Percentiles rank a stretch among this genome's conserved stretches.
Evolutionary conservation across 352 stramenopile genomes (phyloP).

Genomic region (Pseudoperonospora humuli): DNA sequence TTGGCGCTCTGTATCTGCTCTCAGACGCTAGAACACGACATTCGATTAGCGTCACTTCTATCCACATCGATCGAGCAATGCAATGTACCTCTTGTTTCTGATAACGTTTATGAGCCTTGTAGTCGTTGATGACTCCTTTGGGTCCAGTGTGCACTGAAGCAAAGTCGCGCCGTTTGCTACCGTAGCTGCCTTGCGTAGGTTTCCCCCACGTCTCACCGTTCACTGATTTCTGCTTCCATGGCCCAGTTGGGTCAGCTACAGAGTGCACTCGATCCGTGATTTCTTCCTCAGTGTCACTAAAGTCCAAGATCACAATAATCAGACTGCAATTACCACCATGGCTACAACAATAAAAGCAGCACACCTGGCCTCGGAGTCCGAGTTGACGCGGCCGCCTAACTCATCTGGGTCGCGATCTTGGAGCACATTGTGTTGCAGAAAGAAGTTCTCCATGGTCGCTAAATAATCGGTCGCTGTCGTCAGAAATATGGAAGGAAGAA

Average conservation of each 20-base stretch:
- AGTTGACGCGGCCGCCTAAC: conserved; percentile 38
- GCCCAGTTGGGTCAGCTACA: conserved; percentile 56
- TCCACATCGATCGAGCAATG: too few relatives aligned
- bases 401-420: conserved; percentile 70
- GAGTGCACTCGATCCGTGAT: conserved; percentile 56
- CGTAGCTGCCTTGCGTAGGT: conserved; percentile 16
- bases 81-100: conserved; percentile 45
- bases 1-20: conserved; percentile 43
- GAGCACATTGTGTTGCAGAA: conserved; percentile 64
- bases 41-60: too few relatives aligned
- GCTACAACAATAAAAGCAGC: neutral
- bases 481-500: conserved; percentile 18
- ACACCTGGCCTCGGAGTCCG: conserved; percentile 71
- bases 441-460: conserved; percentile 74
- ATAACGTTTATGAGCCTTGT: conserved; percentile 66
- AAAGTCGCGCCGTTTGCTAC: conserved; percentile 37
- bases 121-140: conserved; percentile 79
- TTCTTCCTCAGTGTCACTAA: conserved; percentile 41
- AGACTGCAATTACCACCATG: neutral
- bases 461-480: conserved; percentile 4
- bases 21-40: too few relatives aligned
- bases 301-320: conserved; percentile 6
- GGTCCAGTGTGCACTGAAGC: conserved; percentile 60
- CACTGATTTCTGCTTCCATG: conserved; percentile 53
- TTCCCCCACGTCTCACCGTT: conserved; percentile 41